These are phyloP conservation scores for Russula lepida DNA, from an alignment of 768 basidiomycete species.

Conservation along the genomic window DNA sequence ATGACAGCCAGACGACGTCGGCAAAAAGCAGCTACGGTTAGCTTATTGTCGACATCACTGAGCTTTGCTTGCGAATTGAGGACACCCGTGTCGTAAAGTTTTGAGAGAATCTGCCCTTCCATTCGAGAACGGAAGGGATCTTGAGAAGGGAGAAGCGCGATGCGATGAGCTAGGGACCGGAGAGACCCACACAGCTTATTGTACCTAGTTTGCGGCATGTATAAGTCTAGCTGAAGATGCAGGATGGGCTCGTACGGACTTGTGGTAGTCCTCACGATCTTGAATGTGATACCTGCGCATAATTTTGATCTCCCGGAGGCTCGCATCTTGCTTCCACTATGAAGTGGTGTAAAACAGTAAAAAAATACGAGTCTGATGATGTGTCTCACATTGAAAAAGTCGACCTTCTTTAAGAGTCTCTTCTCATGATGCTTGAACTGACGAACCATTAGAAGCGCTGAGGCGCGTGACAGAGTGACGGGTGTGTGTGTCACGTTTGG, in stretches of 20 bases:
- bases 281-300: conserved; percentile 96
- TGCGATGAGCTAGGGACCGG: conserved; percentile 75
- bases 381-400: conserved; percentile 73
- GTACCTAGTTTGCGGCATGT: conserved; percentile 43
- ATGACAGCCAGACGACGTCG: conserved; percentile 86
- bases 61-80: conserved; percentile 81
- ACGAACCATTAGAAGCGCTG: conserved; percentile 54
- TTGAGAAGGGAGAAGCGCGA: conserved; percentile 79
- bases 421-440: conserved; percentile 96
- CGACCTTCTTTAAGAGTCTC: conserved; percentile 91
- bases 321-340: conserved; percentile 96
- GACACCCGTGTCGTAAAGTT: conserved; percentile 96
- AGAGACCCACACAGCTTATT: conserved; percentile 91
- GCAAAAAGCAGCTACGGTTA: conserved; percentile 93
- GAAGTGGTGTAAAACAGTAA: background rate
- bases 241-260: conserved; percentile 36
- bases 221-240: background rate
- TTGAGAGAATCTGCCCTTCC: conserved; percentile 82
- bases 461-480: conserved; percentile 4
- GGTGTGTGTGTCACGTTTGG: conserved; percentile 9
- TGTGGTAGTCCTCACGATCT: conserved; percentile 89
- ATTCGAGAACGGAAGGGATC: conserved; percentile 82
- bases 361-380: background rate
- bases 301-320: conserved; percentile 83
- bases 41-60: conserved; percentile 87